Percentiles rank a stretch among this genome's conserved stretches.
These are phyloP conservation scores for Microcos paniculata DNA, from an alignment of 345 rosid species.

Conservation along the genomic window DNA sequence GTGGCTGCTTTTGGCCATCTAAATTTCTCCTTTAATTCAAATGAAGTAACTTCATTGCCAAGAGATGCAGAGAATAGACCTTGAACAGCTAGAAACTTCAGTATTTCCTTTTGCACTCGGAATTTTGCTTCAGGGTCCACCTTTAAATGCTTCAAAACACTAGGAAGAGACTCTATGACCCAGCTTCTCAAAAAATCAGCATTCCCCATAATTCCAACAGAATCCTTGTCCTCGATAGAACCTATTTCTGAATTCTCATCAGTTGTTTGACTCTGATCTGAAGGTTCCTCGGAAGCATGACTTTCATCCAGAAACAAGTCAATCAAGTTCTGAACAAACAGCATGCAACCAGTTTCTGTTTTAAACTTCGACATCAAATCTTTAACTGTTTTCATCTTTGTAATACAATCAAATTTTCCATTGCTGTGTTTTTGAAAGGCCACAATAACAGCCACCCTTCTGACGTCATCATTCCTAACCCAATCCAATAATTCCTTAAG, in stretches of 20 bases:
- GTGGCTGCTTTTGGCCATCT: conserved; percentile 90
- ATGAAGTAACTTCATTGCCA: conserved; percentile 93
- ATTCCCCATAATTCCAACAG: conserved; percentile 48
- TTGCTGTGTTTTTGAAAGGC: conserved; percentile 88
- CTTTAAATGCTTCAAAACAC: conserved; percentile 68
- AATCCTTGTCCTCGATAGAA: conserved; percentile 75
- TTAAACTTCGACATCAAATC: conserved; percentile 74
- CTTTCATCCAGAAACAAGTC: conserved; percentile 86
- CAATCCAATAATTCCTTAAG: conserved; percentile 64
- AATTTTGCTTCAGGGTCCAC: conserved; percentile 67
- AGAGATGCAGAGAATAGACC: conserved; percentile 91
- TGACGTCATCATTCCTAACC: conserved; percentile 77
- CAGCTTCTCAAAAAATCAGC: conserved; percentile 80
- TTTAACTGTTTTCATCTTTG: conserved; percentile 78
- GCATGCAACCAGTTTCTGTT: conserved; percentile 74
- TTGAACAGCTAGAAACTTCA: conserved; percentile 94
- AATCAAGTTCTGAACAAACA: conserved; percentile 73
- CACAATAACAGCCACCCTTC: conserved; percentile 76
- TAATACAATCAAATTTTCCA: conserved; percentile 76
- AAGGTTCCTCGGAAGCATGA: conserved; percentile 75
- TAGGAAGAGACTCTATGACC: conserved; percentile 84
- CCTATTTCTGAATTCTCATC: conserved; percentile 92
- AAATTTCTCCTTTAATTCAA: conserved; percentile 93
- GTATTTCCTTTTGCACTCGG: conserved; percentile 72
- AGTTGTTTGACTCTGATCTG: conserved; percentile 27